Percentiles rank a stretch among this genome's conserved stretches.
Evolutionary conservation across 2,329 filamentous ascomycete species (phyloP).

Genomic region (Colletotrichum destructivum): DNA sequence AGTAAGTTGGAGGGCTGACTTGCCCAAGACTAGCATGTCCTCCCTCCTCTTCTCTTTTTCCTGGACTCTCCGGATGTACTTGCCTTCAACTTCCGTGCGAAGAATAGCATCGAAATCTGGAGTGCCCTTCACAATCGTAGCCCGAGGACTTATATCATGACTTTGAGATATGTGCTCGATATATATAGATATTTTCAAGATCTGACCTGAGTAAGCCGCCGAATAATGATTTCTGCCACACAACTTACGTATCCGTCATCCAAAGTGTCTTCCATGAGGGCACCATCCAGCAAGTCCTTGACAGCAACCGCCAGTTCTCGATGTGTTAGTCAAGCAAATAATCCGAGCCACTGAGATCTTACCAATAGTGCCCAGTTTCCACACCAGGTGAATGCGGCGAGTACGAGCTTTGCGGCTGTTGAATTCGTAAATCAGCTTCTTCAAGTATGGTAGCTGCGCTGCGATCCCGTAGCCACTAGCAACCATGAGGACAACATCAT

Average conservation of each 20-base stretch:
- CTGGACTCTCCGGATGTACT: conserved; percentile 31
- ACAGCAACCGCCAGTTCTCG: conserved; percentile 27
- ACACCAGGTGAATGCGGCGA: conserved; percentile 47
- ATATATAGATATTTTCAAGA: conserved; percentile 17
- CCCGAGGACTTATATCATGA: conserved; percentile 14
- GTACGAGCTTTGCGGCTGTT: conserved; percentile 48
- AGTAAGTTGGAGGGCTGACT: conserved; percentile 3
- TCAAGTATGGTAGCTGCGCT: conserved; percentile 53
- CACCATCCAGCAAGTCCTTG: conserved; percentile 27
- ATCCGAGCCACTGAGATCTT: conserved; percentile 5
- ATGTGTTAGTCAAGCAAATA: conserved; percentile 12
- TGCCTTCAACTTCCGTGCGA: conserved; percentile 18
- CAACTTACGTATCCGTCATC: conserved; percentile 38
- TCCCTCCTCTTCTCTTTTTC: conserved; percentile 21
- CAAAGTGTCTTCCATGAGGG: conserved; percentile 29
- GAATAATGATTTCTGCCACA: background rate
- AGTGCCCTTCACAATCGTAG: conserved; percentile 23
- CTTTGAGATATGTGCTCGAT: conserved; percentile 5
- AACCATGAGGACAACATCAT: conserved; percentile 52
- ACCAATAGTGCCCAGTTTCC: conserved; percentile 45
- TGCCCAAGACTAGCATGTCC: conserved; percentile 23
- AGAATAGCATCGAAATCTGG: conserved; percentile 23
- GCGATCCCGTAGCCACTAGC: conserved; percentile 53
- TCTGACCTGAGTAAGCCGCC: conserved; percentile 1
- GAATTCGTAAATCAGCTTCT: conserved; percentile 53